Percentiles rank a stretch among this genome's conserved stretches.
Evolutionary conservation across 106 monocot genomes (phyloP).

Genomic region (Chionographis japonica): DNA sequence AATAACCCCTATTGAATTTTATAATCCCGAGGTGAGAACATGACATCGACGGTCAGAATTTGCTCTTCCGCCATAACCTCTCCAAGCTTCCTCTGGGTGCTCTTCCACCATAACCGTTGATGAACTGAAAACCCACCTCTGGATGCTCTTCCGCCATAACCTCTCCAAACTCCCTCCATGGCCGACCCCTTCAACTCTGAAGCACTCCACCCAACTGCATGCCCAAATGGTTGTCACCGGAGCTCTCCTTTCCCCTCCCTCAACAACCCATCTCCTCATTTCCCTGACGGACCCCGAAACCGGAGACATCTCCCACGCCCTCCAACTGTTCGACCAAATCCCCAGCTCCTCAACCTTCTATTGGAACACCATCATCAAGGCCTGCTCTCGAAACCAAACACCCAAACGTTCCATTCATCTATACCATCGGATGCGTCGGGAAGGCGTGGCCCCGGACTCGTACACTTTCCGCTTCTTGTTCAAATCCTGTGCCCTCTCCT

Average conservation of each 20-base stretch:
- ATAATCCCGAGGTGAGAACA: too few species aligned
- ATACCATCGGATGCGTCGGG: slow-evolving; percentile 32
- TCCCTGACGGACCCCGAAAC: slow-evolving; percentile 18
- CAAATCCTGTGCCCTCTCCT: slow-evolving; percentile 29
- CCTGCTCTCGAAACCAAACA: slow-evolving; percentile 1
- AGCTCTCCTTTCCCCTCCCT: slow-evolving; percentile 7
- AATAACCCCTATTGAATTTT: too few species aligned
- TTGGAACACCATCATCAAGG: slow-evolving; percentile 49
- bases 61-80: neutral
- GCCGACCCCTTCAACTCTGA: slow-evolving; percentile 37
- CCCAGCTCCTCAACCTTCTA: slow-evolving; percentile 37
- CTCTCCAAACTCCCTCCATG: slow-evolving; percentile 23
- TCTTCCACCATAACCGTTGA: too few species aligned
- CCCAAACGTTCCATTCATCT: slow-evolving; percentile 28
- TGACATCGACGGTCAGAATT: too few species aligned
- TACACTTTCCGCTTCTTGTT: slow-evolving; percentile 58
- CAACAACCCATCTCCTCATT: slow-evolving; percentile 30
- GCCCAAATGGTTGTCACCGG: slow-evolving; percentile 31
- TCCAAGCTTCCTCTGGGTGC: neutral
- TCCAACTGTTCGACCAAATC: slow-evolving; percentile 34
- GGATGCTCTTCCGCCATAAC: neutral
- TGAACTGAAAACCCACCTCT: too few species aligned
- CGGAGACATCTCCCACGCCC: slow-evolving; percentile 20
- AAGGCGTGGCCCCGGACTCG: slow-evolving; percentile 18
- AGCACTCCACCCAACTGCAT: slow-evolving; percentile 43